Evolutionary conservation across 31 red algal species (phyloP).

Genomic region (Porphyra umbilicalis): DNA sequence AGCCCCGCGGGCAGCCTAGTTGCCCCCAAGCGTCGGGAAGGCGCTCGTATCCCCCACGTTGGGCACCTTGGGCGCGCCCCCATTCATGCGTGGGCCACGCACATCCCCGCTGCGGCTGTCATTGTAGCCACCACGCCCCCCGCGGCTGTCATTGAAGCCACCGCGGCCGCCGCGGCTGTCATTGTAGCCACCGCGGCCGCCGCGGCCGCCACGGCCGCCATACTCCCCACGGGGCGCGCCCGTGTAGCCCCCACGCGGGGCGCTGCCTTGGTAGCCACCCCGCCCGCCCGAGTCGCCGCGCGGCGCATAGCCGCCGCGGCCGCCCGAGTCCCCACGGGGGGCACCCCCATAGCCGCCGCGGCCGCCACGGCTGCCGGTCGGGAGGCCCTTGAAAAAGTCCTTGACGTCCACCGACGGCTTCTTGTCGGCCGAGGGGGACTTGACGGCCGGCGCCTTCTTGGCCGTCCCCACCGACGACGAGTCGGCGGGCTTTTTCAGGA

Average conservation of each 20-base stretch:
- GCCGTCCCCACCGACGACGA: not conserved
- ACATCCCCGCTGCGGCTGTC: not conserved
- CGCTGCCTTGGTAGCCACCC: not conserved
- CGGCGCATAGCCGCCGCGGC: not conserved
- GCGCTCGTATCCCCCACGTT: conserved; percentile 4
- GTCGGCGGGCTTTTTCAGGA: not conserved
- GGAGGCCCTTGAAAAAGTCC: not conserved
- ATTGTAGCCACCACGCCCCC: not conserved
- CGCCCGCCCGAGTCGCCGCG: not conserved
- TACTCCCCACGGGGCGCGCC: not conserved
- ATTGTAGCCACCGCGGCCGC: not conserved
- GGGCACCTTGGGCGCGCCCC: not conserved
- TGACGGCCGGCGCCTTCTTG: conserved; percentile 1
- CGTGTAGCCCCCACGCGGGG: not conserved
- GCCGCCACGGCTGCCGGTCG: not conserved
- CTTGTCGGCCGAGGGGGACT: not conserved
- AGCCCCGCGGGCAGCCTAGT: not conserved
- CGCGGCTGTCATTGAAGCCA: too few relatives aligned
- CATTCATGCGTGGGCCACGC: not conserved
- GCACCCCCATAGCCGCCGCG: not conserved
- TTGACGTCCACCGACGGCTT: not conserved
- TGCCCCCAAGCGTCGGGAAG: conserved; percentile 2
- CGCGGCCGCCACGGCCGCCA: not conserved
- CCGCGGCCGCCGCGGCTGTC: too few relatives aligned
- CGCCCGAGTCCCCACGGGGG: not conserved